phyloP scores from a whole-genome alignment of 331 rosid species.

The Dryas integrifolia region DNA sequence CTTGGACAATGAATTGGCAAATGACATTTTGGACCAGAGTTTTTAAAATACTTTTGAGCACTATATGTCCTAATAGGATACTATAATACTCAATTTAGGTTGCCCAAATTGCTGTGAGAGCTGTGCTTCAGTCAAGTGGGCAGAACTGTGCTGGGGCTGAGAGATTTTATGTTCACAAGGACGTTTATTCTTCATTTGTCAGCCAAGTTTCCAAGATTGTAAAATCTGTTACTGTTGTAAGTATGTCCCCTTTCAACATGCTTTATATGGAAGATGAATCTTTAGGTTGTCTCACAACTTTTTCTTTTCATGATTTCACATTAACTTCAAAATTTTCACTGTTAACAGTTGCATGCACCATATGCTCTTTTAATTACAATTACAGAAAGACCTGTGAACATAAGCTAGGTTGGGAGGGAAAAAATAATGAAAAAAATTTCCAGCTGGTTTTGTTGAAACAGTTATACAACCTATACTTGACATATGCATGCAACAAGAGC shows the following conservation, averaged over 20 bases:
- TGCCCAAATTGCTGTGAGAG: constrained; percentile 81
- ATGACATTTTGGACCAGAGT: constrained; percentile 20
- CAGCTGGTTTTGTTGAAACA: constrained; percentile 4
- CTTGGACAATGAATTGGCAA: constrained; percentile 23
- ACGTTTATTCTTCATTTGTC: constrained; percentile 65
- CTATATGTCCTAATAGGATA: constrained; percentile 15
- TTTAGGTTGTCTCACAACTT: background rate
- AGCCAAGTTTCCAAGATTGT: constrained; percentile 61
- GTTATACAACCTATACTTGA: constrained; percentile 2
- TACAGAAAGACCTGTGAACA: background rate
- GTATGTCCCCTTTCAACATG: constrained; percentile 30
- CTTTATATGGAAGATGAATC: constrained; percentile 8
- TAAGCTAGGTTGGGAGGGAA: background rate
- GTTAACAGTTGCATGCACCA: constrained; percentile 10
- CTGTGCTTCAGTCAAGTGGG: constrained; percentile 86
- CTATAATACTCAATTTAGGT: constrained; percentile 47
- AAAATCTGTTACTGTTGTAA: constrained; percentile 72
- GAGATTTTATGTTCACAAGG: constrained; percentile 79
- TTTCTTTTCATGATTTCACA: background rate
- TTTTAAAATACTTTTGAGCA: constrained; percentile 20
- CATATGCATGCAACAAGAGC: background rate
- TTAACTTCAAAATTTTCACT: background rate
- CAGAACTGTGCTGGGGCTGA: constrained; percentile 97
- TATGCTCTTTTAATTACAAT: constrained; percentile 1
- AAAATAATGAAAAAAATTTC: background rate